Evolutionary conservation across 306 rosid species (phyloP).

Genomic region (Vigna unguiculata): DNA sequence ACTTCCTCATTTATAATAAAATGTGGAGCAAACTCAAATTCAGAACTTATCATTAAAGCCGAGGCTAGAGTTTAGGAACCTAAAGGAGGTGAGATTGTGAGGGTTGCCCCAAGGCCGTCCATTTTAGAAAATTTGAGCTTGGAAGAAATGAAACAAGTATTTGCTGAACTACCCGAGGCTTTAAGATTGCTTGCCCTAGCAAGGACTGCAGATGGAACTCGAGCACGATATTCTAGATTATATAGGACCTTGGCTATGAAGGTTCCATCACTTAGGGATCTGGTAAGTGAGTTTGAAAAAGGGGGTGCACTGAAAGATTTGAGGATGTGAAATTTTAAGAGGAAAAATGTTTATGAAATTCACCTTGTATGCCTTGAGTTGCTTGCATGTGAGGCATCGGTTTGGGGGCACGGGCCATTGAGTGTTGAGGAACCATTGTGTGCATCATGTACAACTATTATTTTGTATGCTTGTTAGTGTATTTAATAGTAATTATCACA

Average conservation of each 20-base stretch:
- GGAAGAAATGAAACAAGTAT: constrained; percentile 77
- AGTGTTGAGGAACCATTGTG: constrained; percentile 6
- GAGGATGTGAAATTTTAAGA: constrained; percentile 49
- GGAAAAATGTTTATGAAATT: constrained; percentile 4
- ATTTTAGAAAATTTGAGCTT: constrained; percentile 72
- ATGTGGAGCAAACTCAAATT: constrained; percentile 87
- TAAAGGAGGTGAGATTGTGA: constrained; percentile 78
- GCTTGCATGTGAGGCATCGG: constrained; percentile 14
- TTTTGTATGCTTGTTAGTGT: constrained; percentile 6
- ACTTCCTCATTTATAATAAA: constrained; percentile 78
- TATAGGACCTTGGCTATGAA: constrained; percentile 89
- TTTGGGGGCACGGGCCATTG: background rate
- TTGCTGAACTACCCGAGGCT: constrained; percentile 84
- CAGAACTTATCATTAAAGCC: constrained; percentile 80
- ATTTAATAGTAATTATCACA: constrained; percentile 25
- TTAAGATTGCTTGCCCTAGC: constrained; percentile 85
- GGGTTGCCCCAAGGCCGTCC: constrained; percentile 78
- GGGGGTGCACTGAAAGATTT: constrained; percentile 78
- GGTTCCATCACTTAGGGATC: constrained; percentile 82
- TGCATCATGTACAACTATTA: constrained; percentile 8
- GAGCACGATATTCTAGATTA: constrained; percentile 81
- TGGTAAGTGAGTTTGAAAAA: constrained; percentile 81
- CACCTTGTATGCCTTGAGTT: constrained; percentile 1
- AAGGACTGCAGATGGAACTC: constrained; percentile 86
- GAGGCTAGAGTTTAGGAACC: constrained; percentile 82